These are phyloP conservation scores for Kernera saxatilis DNA, from an alignment of 345 rosid species.

Conservation along the genomic window DNA sequence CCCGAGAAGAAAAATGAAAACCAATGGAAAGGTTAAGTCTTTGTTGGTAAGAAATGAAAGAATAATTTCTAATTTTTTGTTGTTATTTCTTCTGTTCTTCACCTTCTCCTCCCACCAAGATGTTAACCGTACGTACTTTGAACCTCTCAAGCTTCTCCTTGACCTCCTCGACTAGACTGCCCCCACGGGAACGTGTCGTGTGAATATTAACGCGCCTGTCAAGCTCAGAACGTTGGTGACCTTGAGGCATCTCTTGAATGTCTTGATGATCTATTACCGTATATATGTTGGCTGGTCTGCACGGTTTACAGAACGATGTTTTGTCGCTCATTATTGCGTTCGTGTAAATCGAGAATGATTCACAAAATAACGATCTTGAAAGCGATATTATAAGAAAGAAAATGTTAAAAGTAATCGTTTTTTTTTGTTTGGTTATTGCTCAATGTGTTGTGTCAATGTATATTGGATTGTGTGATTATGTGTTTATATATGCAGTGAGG, in stretches of 20 bases:
- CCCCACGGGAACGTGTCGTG: constrained; percentile 20
- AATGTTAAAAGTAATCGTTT: neutral
- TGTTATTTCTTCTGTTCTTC: constrained; percentile 18
- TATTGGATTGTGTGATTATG: neutral
- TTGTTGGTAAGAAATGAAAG: neutral
- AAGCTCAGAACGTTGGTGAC: neutral
- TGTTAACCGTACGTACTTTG: constrained; percentile 32
- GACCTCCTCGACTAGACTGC: constrained; percentile 7
- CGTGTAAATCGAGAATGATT: neutral
- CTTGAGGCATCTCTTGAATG: neutral
- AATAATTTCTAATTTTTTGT: neutral
- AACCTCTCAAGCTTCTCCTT: constrained; percentile 28
- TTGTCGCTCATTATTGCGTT: neutral
- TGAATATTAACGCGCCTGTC: neutral
- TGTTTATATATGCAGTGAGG: neutral
- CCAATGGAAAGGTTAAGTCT: neutral
- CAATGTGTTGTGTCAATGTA: neutral
- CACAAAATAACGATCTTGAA: neutral
- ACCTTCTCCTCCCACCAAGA: constrained; percentile 25
- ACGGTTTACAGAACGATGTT: neutral
- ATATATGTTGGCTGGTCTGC: neutral
- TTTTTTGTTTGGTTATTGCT: neutral
- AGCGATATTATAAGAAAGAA: neutral
- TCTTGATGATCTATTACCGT: neutral
- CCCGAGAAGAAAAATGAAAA: neutral